Conservation (phyloP, 2,329 filamentous ascomycete genomes). For the Colletotrichum incanum region DNA sequence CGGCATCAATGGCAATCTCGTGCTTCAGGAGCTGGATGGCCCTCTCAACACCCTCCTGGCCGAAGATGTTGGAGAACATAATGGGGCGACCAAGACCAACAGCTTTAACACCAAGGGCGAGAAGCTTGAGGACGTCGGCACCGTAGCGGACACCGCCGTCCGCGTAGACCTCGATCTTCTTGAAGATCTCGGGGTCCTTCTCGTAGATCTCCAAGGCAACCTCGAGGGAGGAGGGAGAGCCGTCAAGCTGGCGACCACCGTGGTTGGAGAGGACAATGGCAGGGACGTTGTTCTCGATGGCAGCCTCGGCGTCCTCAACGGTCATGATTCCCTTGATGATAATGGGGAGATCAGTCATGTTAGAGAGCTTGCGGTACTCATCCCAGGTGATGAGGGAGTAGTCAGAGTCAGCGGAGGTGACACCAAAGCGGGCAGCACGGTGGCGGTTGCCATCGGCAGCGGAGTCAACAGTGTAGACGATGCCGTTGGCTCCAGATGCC, state of each 20-base stretch:
- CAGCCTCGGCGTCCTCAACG: conserved; percentile 55
- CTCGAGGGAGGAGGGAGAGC: conserved; percentile 56
- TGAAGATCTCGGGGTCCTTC: conserved; percentile 56
- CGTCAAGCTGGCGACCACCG: conserved; percentile 60
- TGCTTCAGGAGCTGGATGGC: conserved; percentile 63
- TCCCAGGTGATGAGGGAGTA: conserved; percentile 51
- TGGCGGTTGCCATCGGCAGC: conserved; percentile 58
- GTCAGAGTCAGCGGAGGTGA: conserved; percentile 52
- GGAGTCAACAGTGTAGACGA: conserved; percentile 59
- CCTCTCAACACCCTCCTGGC: conserved; percentile 63
- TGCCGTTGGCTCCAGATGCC: conserved; percentile 53
- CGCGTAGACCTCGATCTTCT: conserved; percentile 56
- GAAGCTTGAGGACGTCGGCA: conserved; percentile 59
- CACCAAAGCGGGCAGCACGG: conserved; percentile 57
- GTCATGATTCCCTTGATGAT: conserved; percentile 59
- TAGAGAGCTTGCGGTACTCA: conserved; percentile 54
- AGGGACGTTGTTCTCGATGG: conserved; percentile 51
- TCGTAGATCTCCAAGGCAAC: conserved; percentile 57
- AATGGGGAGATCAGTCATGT: conserved; percentile 56
- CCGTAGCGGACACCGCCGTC: conserved; percentile 63
- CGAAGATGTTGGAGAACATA: conserved; percentile 69
- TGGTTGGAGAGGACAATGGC: conserved; percentile 61
- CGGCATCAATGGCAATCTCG: conserved; percentile 63
- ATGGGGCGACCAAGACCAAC: conserved; percentile 65
- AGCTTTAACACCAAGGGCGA: conserved; percentile 61